Evolutionary conservation across 2,329 filamentous ascomycete species (phyloP).

Genomic region (Gaeumannomyces sp.): DNA sequence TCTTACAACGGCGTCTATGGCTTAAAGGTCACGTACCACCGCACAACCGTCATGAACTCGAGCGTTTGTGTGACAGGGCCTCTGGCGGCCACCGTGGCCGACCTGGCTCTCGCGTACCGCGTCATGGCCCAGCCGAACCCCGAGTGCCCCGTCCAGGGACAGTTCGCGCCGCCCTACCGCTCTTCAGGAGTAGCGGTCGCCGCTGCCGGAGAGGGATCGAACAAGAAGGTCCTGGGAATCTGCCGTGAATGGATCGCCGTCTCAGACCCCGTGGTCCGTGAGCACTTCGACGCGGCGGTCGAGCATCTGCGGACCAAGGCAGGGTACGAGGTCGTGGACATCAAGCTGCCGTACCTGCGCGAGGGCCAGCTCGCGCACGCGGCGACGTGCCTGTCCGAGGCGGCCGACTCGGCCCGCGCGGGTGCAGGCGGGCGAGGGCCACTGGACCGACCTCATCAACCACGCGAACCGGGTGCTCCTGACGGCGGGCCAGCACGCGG

Average conservation of each 20-base stretch:
- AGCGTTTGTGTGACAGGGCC: conserved; percentile 63
- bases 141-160: conserved; percentile 49
- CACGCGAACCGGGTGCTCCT: conserved; percentile 66
- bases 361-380: conserved; percentile 74
- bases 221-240: conserved; percentile 61
- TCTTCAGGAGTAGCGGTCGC: conserved; percentile 12
- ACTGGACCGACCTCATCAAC: conserved; percentile 52
- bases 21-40: conserved; percentile 71
- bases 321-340: conserved; percentile 47
- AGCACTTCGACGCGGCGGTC: conserved; percentile 56
- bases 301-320: conserved; percentile 47
- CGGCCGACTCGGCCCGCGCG: conserved; percentile 40
- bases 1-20: conserved; percentile 76
- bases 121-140: conserved; percentile 70
- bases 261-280: conserved; percentile 57
- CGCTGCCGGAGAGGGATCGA: conserved; percentile 10
- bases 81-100: conserved; percentile 67
- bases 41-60: conserved; percentile 51
- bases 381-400: conserved; percentile 70
- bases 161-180: conserved; percentile 51
- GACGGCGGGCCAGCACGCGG: conserved; percentile 55
- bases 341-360: conserved; percentile 58
- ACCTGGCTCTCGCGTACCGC: conserved; percentile 77
- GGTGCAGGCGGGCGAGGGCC: conserved; percentile 32
- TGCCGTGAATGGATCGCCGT: conserved; percentile 60